phyloP scores from a whole-genome alignment of 2,329 filamentous ascomycete species.

The Juglanconis juglandina region DNA sequence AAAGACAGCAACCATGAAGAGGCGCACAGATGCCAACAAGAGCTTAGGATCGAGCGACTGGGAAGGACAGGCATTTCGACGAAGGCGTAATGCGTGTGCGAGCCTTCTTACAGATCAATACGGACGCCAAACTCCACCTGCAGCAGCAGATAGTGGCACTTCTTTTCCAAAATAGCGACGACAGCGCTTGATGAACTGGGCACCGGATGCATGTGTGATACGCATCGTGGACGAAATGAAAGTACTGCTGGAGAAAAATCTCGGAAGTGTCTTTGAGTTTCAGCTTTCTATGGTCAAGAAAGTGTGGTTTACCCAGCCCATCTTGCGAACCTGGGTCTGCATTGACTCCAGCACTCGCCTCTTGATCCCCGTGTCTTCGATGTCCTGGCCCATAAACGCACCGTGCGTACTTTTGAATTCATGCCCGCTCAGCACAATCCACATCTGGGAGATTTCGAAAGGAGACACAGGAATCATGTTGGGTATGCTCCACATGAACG shows the following conservation, averaged over 20 bases:
- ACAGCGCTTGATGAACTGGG: not conserved
- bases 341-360: conserved; percentile 68
- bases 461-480: conserved; percentile 71
- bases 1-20: too few relatives aligned
- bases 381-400: conserved; percentile 61
- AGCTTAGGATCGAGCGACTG: too few relatives aligned
- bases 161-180: not conserved
- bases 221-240: too few relatives aligned
- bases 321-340: conserved; percentile 63
- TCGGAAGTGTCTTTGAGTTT: not conserved
- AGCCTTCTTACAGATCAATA: too few relatives aligned
- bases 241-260: too few relatives aligned
- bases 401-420: conserved; percentile 67
- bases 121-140: too few relatives aligned
- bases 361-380: conserved; percentile 56
- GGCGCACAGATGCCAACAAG: too few relatives aligned
- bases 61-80: too few relatives aligned
- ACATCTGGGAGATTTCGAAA: conserved; percentile 63
- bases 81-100: too few relatives aligned
- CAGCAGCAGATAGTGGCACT: too few relatives aligned
- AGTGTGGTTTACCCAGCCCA: conserved; percentile 42
- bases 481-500: conserved; percentile 75
- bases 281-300: conserved; percentile 28
- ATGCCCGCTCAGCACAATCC: conserved; percentile 59
- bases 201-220: too few relatives aligned